Evolutionary conservation across 106 monocot genomes (phyloP).

Genomic region (Chionographis japonica): DNA sequence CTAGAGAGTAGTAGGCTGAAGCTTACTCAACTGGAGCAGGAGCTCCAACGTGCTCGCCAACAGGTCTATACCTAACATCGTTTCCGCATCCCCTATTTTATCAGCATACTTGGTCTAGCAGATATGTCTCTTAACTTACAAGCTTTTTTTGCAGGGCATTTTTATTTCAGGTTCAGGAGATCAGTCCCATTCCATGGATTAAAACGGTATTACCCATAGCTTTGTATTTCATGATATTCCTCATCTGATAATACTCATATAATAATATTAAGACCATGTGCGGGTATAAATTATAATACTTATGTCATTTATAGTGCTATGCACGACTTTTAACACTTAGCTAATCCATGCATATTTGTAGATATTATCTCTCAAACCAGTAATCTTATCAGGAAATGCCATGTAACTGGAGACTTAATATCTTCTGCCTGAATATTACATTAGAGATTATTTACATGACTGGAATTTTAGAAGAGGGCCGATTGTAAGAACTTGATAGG

Average conservation of each 20-base stretch:
- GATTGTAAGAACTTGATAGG: no score
- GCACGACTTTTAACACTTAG: no score
- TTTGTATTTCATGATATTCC: neutral
- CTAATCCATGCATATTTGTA: no score
- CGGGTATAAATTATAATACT: no score
- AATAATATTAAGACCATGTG: no score
- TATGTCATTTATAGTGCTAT: no score
- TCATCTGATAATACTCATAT: neutral
- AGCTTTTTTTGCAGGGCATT: conserved; percentile 34
- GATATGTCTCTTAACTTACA: neutral
- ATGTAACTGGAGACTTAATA: no score
- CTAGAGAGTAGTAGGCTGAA: conserved; percentile 52
- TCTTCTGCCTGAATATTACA: no score
- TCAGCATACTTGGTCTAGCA: neutral
- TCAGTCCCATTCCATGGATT: conserved; percentile 44
- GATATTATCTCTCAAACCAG: no score
- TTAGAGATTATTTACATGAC: no score
- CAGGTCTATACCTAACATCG: conserved; percentile 19
- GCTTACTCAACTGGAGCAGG: conserved; percentile 61
- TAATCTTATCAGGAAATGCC: no score
- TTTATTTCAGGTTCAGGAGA: conserved; percentile 56
- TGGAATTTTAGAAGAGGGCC: no score
- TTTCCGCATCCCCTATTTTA: neutral
- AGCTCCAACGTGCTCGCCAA: conserved; percentile 51
- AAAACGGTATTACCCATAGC: conserved; percentile 38